Percentiles rank a stretch among this genome's conserved stretches.
phyloP scores from a whole-genome alignment of 192 early-diverging fungal genomes.

The Martensiomyces pterosporus region DNA sequence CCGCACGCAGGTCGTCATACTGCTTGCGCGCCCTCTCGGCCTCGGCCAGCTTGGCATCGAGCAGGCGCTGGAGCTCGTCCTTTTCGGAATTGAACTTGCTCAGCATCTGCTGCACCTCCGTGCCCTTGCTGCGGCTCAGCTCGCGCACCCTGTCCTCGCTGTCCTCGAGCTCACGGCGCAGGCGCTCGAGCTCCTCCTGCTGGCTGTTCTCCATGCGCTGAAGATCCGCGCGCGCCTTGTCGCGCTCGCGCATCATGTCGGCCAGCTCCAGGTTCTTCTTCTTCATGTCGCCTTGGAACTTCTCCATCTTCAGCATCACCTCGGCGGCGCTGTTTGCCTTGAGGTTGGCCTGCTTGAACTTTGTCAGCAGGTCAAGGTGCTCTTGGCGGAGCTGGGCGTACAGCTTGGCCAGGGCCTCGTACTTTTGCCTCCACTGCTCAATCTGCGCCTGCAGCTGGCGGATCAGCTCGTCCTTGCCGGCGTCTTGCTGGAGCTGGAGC shows the following conservation, averaged over 20 bases:
- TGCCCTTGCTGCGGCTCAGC: conserved; percentile 71
- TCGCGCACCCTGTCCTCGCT: conserved; percentile 73
- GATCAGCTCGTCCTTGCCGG: conserved; percentile 82
- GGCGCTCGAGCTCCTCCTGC: conserved; percentile 75
- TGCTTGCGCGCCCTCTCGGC: conserved; percentile 40
- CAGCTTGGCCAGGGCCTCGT: conserved; percentile 95
- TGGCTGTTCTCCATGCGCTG: conserved; percentile 75
- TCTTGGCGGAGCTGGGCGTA: conserved; percentile 96
- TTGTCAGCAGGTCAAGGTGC: conserved; percentile 86
- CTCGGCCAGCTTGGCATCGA: conserved; percentile 32
- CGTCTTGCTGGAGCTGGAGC: conserved; percentile 66
- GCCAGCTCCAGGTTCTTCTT: conserved; percentile 75
- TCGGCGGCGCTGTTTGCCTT: conserved; percentile 84
- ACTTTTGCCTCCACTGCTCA: conserved; percentile 95
- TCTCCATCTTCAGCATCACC: conserved; percentile 75
- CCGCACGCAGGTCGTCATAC: conserved; percentile 38
- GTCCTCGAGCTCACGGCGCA: conserved; percentile 75
- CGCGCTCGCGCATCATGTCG: conserved; percentile 89
- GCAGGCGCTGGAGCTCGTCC: conserved; percentile 67
- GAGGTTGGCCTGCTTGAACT: conserved; percentile 81
- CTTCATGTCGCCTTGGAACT: conserved; percentile 67
- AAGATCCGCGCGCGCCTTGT: conserved; percentile 76
- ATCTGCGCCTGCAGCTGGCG: conserved; percentile 87
- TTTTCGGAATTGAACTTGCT: conserved; percentile 81
- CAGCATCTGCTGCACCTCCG: conserved; percentile 77